These are phyloP conservation scores for Dioszegia aurantiaca DNA, from an alignment of 768 basidiomycete genomes.

Conservation along the genomic window DNA sequence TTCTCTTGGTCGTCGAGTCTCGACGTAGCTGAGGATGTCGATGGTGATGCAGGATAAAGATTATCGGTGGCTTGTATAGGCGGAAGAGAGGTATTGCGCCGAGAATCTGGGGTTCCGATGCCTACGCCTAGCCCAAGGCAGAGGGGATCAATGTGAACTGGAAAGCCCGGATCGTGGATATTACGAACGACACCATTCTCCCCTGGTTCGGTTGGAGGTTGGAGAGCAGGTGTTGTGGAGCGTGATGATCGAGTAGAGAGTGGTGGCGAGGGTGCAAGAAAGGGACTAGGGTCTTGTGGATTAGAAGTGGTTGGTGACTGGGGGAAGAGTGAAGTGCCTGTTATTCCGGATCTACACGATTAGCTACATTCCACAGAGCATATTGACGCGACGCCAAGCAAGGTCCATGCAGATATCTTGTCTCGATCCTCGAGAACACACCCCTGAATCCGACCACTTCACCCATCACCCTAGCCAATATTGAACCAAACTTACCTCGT, in stretches of 20 bases:
- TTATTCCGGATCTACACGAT: constrained; percentile 17
- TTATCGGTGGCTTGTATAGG: neutral
- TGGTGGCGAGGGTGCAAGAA: neutral
- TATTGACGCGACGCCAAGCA: neutral
- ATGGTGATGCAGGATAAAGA: neutral
- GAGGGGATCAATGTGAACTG: constrained; percentile 8
- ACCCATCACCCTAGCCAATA: neutral
- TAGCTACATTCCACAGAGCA: neutral
- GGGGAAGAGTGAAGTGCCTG: constrained; percentile 16
- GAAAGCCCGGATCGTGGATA: constrained; percentile 14
- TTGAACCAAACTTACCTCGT: neutral
- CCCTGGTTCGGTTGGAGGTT: constrained; percentile 17
- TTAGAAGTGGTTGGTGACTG: constrained; percentile 15
- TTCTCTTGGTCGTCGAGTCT: constrained; percentile 35
- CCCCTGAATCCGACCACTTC: neutral
- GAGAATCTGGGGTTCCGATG: constrained; percentile 3
- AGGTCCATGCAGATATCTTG: too few relatives aligned
- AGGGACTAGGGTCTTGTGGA: constrained; percentile 1
- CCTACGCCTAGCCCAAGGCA: neutral
- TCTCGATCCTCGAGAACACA: neutral
- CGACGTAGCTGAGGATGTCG: constrained; percentile 15
- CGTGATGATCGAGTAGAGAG: neutral
- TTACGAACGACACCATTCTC: constrained; percentile 4
- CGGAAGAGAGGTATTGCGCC: neutral
- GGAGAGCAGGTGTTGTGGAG: constrained; percentile 1